Percentiles rank a stretch among this genome's conserved stretches.
Conservation (phyloP, 73 alveolate genomes). For the Paramecium sexaurelia region DNA sequence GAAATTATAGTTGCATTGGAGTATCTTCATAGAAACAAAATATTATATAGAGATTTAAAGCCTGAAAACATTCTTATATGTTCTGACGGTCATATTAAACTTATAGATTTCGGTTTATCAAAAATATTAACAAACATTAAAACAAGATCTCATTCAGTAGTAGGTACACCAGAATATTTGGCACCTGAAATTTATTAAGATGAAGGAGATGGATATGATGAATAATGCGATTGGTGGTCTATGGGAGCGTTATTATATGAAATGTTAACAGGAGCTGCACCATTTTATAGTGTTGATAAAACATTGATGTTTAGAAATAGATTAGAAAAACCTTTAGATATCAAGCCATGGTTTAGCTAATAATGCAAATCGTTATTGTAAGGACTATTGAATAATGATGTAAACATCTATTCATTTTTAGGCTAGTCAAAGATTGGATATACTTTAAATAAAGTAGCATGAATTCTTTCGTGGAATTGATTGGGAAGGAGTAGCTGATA, state of each 20-base stretch:
- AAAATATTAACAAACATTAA: slow-evolving; percentile 70
- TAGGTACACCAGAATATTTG: slow-evolving; percentile 85
- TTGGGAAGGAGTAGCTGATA: neutral
- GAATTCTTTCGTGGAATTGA: neutral
- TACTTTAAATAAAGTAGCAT: neutral
- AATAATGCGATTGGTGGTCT: slow-evolving; percentile 90
- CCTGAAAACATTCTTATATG: slow-evolving; percentile 97
- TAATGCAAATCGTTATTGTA: neutral
- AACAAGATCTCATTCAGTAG: slow-evolving; percentile 76
- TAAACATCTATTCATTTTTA: neutral
- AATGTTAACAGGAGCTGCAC: slow-evolving; percentile 88
- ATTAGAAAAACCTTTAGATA: slow-evolving; percentile 17
- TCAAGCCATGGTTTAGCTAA: slow-evolving; percentile 35
- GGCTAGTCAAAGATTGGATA: neutral
- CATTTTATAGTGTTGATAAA: slow-evolving; percentile 84
- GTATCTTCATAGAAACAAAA: slow-evolving; percentile 86
- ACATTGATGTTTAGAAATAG: slow-evolving; percentile 43
- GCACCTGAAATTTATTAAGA: slow-evolving; percentile 88
- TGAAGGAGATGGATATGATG: slow-evolving; percentile 74
- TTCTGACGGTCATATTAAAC: slow-evolving; percentile 92
- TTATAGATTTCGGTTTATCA: slow-evolving; percentile 96
- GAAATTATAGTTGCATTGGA: slow-evolving; percentile 90
- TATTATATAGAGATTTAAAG: slow-evolving; percentile 94
- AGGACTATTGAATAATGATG: slow-evolving; percentile 26
- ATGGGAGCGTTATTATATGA: slow-evolving; percentile 85